Percentiles rank a stretch among this genome's conserved stretches.
Conservation (phyloP, 2,329 filamentous ascomycete species). For the Fusarium proliferatum region DNA sequence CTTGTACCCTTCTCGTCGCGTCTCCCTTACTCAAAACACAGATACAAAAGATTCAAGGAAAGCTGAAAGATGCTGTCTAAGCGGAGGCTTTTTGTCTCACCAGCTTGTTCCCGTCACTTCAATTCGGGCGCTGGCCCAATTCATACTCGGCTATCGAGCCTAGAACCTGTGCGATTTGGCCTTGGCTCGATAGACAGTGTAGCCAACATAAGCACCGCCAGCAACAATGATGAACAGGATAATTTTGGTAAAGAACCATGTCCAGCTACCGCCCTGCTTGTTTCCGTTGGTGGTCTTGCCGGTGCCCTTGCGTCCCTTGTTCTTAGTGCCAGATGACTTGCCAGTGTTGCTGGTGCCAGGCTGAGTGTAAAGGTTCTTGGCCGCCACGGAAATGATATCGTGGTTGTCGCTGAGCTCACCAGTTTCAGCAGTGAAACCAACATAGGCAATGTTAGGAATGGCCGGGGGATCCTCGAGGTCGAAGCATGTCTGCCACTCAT, state of each 20-base stretch:
- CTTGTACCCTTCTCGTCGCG: constrained; percentile 17
- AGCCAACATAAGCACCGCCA: constrained; percentile 85
- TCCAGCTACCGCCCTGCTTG: constrained; percentile 65
- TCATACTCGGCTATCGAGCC: constrained; percentile 15
- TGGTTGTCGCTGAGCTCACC: constrained; percentile 98
- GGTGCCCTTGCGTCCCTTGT: constrained; percentile 51
- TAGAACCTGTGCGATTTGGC: constrained; percentile 70
- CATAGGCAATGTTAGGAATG: constrained; percentile 81
- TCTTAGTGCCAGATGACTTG: constrained; percentile 52
- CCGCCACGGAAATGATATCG: constrained; percentile 88
- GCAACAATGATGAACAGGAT: constrained; percentile 77
- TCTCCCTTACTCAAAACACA: constrained; percentile 31
- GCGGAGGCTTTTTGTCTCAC: constrained; percentile 16
- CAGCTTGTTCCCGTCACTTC: constrained; percentile 5
- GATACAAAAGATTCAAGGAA: constrained; percentile 25
- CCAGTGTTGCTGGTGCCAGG: constrained; percentile 56
- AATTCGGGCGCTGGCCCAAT: neutral
- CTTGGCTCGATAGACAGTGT: constrained; percentile 81
- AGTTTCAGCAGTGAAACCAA: constrained; percentile 87
- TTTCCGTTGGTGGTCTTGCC: constrained; percentile 47
- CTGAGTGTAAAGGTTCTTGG: constrained; percentile 86
- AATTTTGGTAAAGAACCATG: constrained; percentile 81
- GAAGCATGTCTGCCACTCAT: constrained; percentile 92
- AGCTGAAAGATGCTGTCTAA: constrained; percentile 25
- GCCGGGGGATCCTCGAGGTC: constrained; percentile 75